Base-by-base conservation (phyloP, 208 protist species). In the Trypanosoma boissoni region DNA sequence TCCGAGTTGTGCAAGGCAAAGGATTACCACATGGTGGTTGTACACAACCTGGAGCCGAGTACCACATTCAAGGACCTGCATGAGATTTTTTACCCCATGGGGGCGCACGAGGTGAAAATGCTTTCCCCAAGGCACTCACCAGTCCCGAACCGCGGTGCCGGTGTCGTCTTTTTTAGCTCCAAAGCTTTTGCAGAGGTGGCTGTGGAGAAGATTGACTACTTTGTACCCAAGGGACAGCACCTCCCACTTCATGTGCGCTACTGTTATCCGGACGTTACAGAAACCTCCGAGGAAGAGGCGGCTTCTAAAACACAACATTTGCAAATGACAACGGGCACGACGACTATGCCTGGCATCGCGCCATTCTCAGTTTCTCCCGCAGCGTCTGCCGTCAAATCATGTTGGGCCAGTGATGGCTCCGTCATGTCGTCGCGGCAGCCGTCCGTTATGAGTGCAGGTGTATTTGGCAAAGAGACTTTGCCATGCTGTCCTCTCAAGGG, bases 131-230 rank as follows among this genome's bases (percentile, higher is more conserved):
- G 62, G 12, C 29, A 48, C 27, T 58, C 86, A 60, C 75, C 74
- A 16, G 46, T 46, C 10, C 32, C 59, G 23, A 77, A 75, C 20
- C 80, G 80, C 18, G 64, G 79, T 32, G 69, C 74, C 43, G 88
- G 88, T 12, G 80, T 83, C 10, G 88, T 94, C 29, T 90, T 91
- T 70, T 94, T 90, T 39, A 24, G 57, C 4, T 68, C 64, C 18
- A 80, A 80, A 34, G 74, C 72, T 37, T 86, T 85, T 58, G 88
- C 84, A 18, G 74, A 78, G 68, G 68, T 89, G 5, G 88, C 75
- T 3, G 80, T 91, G 12, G 77, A 94, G 62, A 94, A 89, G 58
- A 71, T 90, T 8, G 55, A 91, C 69, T 66, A 91, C 58, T 94
- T 94, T 62, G 83, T 88, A 5, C 83, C 88, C 6, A 64, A 84